phyloP scores from a whole-genome alignment of 768 basidiomycete species.

The Tubosaeta sp. region DNA sequence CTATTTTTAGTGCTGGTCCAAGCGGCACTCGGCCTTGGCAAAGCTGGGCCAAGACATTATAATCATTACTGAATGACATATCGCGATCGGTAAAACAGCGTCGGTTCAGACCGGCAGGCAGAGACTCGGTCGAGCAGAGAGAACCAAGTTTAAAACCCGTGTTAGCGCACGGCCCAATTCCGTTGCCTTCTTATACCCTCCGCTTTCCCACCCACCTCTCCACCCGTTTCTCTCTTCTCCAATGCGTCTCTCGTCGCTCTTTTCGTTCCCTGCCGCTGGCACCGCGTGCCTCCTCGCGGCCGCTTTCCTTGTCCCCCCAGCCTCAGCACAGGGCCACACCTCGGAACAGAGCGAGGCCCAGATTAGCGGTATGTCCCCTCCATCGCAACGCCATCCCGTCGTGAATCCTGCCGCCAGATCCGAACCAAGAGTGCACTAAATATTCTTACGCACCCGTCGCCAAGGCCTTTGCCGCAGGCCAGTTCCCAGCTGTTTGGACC shows the following conservation, averaged over 20 bases:
- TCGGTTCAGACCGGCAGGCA: too few relatives aligned
- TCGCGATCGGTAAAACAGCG: too few relatives aligned
- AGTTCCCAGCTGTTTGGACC: conserved; percentile 47
- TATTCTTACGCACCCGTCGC: conserved; percentile 40
- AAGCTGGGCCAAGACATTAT: too few relatives aligned
- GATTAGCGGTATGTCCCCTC: conserved; percentile 31
- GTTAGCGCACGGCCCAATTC: background rate
- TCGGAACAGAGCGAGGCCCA: conserved; percentile 29
- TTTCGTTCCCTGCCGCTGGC: background rate
- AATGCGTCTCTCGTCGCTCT: conserved; percentile 4
- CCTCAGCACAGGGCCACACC: background rate
- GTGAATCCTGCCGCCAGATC: conserved; percentile 21
- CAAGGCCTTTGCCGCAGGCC: conserved; percentile 22
- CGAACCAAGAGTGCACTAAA: conserved; percentile 37
- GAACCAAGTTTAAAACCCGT: too few relatives aligned
- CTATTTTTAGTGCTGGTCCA: too few relatives aligned
- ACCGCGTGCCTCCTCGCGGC: background rate
- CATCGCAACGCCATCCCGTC: background rate
- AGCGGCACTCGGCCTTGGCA: too few relatives aligned
- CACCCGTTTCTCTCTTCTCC: background rate
- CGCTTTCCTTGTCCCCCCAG: background rate
- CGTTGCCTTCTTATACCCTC: conserved; percentile 4
- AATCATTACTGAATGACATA: too few relatives aligned
- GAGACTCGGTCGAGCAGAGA: too few relatives aligned
- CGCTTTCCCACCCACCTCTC: background rate